phyloP scores from a whole-genome alignment of 352 stramenopile genomes.

The Plasmopara halstedii region DNA sequence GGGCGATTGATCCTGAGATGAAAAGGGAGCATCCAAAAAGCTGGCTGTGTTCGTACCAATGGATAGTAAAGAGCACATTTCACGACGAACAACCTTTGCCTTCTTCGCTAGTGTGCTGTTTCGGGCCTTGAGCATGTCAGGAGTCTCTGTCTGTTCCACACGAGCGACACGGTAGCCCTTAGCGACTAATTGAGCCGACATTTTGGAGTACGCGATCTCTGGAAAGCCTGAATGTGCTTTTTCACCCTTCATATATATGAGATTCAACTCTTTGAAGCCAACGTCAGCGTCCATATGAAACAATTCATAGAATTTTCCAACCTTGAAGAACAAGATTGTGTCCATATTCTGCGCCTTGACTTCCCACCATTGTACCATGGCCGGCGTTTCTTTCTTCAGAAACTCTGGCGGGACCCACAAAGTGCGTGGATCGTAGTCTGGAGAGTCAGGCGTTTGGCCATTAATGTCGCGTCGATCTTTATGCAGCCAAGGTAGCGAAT shows the following conservation, averaged over 20 bases:
- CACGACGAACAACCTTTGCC: constrained; percentile 86
- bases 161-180: constrained; percentile 96
- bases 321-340: constrained; percentile 99
- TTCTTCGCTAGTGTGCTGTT: constrained; percentile 78
- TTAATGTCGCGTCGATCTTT: constrained; percentile 85
- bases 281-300: constrained; percentile 99
- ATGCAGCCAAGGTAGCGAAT: constrained; percentile 89
- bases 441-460: constrained; percentile 65
- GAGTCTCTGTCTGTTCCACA: constrained; percentile 99
- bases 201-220: constrained; percentile 96
- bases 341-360: constrained; percentile 97
- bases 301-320: constrained; percentile 95
- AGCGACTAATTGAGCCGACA: constrained; percentile 90
- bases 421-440: constrained; percentile 91
- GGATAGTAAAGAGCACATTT: constrained; percentile 95
- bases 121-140: constrained; percentile 92
- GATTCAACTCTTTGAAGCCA: constrained; percentile 90
- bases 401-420: constrained; percentile 86
- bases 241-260: constrained; percentile 99
- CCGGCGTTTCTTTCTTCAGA: constrained; percentile 88
- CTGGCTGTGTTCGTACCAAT: constrained; percentile 94
- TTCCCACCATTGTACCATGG: constrained; percentile 98
- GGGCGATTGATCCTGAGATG: constrained; percentile 39
- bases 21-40: constrained; percentile 87
- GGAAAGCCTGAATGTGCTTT: constrained; percentile 98